A percentile compares a stretch with the other conserved stretches of the same genome.
phyloP scores from a whole-genome alignment of 192 early-diverging fungal genomes.

The Podila minutissima region DNA sequence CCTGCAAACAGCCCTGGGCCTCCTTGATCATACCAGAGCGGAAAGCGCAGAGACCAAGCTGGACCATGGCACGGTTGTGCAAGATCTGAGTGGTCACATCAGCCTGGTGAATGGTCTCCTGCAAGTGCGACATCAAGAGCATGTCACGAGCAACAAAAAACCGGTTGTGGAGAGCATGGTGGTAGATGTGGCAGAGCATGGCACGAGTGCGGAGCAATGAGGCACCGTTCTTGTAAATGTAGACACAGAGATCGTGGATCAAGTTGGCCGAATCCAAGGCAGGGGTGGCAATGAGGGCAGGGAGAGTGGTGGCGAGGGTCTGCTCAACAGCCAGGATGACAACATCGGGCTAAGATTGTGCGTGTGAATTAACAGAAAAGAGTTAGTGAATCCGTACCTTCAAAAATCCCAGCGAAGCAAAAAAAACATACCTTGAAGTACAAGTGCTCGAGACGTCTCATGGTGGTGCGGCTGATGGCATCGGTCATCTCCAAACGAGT shows the following conservation, averaged over 20 bases:
- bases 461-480: slow-evolving; percentile 75
- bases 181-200: slow-evolving; percentile 97
- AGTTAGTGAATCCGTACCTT: background rate
- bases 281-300: slow-evolving; percentile 58
- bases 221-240: slow-evolving; percentile 86
- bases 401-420: background rate
- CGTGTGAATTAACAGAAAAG: background rate
- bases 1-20: slow-evolving; percentile 85
- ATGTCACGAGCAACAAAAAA: slow-evolving; percentile 94
- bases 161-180: slow-evolving; percentile 96
- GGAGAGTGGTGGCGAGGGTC: slow-evolving; percentile 56
- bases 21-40: slow-evolving; percentile 92
- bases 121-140: slow-evolving; percentile 98
- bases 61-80: slow-evolving; percentile 96
- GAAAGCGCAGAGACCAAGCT: slow-evolving; percentile 97
- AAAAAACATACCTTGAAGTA: slow-evolving; percentile 89
- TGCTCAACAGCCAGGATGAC: slow-evolving; percentile 82
- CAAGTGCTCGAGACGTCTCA: slow-evolving; percentile 93
- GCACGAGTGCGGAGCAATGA: slow-evolving; percentile 91
- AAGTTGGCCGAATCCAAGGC: slow-evolving; percentile 65
- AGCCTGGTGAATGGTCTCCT: slow-evolving; percentile 89
- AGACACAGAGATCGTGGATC: slow-evolving; percentile 85
- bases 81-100: slow-evolving; percentile 95
- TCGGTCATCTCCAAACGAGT: slow-evolving; percentile 69
- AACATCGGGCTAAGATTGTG: slow-evolving; percentile 74